Conservation (phyloP, 768 basidiomycete genomes). For the Pleurotus sapidus region DNA sequence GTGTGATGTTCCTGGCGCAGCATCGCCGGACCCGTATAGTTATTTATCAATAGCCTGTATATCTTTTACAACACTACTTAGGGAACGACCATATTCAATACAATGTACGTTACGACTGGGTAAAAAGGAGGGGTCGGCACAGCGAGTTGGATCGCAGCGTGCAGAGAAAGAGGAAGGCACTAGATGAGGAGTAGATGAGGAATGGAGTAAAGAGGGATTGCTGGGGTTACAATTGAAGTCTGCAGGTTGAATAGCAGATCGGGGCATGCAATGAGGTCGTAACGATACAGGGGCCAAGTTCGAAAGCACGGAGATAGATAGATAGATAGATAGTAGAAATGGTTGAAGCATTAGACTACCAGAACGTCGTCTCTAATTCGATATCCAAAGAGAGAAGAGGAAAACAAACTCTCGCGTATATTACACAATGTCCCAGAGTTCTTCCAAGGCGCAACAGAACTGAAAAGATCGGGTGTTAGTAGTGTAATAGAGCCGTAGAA, state of each 20-base stretch:
- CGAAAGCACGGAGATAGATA: slow-evolving; percentile 8
- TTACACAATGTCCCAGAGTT: slow-evolving; percentile 91
- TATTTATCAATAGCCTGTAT: background rate
- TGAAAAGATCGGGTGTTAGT: slow-evolving; percentile 21
- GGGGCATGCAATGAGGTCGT: slow-evolving; percentile 17
- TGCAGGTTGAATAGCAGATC: slow-evolving; percentile 48
- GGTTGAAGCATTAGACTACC: background rate
- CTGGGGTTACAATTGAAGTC: slow-evolving; percentile 11
- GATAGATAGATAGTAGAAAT: background rate
- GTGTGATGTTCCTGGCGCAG: too few relatives aligned
- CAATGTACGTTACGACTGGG: background rate
- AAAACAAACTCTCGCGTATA: slow-evolving; percentile 7
- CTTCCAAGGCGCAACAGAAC: slow-evolving; percentile 92
- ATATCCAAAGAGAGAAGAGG: slow-evolving; percentile 7
- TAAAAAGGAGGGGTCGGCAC: background rate
- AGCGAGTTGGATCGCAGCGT: slow-evolving; percentile 5
- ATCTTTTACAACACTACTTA: background rate
- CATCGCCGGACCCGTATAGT: background rate
- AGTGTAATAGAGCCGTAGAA: background rate
- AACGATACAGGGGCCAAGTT: slow-evolving; percentile 19
- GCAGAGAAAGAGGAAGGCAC: background rate
- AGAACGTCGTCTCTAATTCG: background rate
- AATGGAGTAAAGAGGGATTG: background rate
- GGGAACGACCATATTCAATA: background rate
- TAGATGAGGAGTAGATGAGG: background rate